These are phyloP conservation scores for Hanseniaspora lindneri DNA, from an alignment of 805 yeast genomes.

Conservation along the genomic window DNA sequence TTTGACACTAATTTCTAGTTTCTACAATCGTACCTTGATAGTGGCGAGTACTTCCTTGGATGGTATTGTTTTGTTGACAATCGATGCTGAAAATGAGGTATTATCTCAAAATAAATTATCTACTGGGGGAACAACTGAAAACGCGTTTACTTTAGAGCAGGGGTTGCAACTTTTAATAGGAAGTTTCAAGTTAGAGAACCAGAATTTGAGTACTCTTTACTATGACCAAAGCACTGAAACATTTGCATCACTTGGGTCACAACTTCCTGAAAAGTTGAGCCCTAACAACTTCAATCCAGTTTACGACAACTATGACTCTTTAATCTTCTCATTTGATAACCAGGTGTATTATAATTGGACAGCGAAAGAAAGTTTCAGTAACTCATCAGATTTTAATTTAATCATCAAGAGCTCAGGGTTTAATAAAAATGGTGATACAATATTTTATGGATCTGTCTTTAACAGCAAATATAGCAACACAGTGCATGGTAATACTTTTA, in stretches of 20 bases:
- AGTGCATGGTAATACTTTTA: slow-evolving; percentile 23
- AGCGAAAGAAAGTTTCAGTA: slow-evolving; percentile 21
- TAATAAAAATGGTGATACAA: slow-evolving; percentile 26
- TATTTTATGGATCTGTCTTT: slow-evolving; percentile 32
- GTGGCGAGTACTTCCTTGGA: slow-evolving; percentile 40
- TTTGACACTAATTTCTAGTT: slow-evolving; percentile 32
- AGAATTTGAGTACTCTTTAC: slow-evolving; percentile 17
- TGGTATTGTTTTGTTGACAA: slow-evolving; percentile 29
- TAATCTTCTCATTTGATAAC: slow-evolving; percentile 21
- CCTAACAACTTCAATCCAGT: slow-evolving; percentile 20
- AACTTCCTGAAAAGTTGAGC: slow-evolving; percentile 14
- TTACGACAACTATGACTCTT: slow-evolving; percentile 4
- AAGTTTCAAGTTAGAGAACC: slow-evolving; percentile 17
- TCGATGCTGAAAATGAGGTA: slow-evolving; percentile 21
- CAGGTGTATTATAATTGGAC: slow-evolving; percentile 25
- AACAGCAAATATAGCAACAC: slow-evolving; percentile 27
- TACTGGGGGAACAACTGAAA: slow-evolving; percentile 21
- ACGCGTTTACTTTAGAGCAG: slow-evolving; percentile 32
- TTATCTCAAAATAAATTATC: slow-evolving; percentile 15
- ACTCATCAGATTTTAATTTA: slow-evolving; percentile 22
- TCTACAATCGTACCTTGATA: slow-evolving; percentile 29
- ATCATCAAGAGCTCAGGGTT: slow-evolving; percentile 25
- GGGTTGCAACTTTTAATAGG: slow-evolving; percentile 21
- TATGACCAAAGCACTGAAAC: slow-evolving; percentile 23
- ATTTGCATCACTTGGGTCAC: slow-evolving; percentile 15